Percentiles rank a stretch among this genome's conserved stretches.
phyloP scores from a whole-genome alignment of 345 rosid genomes.

The Populus davidiana region DNA sequence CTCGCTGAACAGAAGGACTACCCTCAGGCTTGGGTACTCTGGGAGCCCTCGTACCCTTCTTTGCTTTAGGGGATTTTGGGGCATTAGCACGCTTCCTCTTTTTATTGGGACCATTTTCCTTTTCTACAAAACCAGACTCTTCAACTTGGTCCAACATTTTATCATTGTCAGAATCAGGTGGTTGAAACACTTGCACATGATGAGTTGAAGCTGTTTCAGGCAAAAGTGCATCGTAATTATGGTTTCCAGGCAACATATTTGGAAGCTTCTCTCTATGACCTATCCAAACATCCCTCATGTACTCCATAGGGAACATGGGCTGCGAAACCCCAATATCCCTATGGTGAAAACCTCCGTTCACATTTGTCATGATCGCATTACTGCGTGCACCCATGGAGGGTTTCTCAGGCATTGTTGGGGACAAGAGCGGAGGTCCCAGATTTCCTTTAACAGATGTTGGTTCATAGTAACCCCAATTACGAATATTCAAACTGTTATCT shows the following conservation, averaged over 20 bases:
- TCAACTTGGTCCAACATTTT: conserved; percentile 46
- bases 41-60: conserved; percentile 40
- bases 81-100: conserved; percentile 51
- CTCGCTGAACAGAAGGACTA: conserved; percentile 41
- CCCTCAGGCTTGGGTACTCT: conserved; percentile 68
- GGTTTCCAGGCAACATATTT: conserved; percentile 49
- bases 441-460: not conserved
- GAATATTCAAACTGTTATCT: not conserved
- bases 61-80: conserved; percentile 60
- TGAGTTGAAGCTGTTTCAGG: conserved; percentile 64
- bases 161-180: conserved; percentile 46
- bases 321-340: conserved; percentile 37
- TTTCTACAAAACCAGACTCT: conserved; percentile 30
- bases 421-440: not conserved
- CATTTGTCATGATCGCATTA: not conserved
- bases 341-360: not conserved
- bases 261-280: conserved; percentile 64
- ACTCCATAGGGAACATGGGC: conserved; percentile 54
- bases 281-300: conserved; percentile 62
- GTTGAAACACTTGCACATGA: conserved; percentile 59
- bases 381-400: not conserved
- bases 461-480: not conserved
- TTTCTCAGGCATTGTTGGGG: not conserved
- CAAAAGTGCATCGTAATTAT: conserved; percentile 37
- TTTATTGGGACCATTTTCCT: conserved; percentile 51